These are phyloP conservation scores for Phyllostachys edulis DNA, from an alignment of 176 grass and related monocot species.

Conservation along the genomic window DNA sequence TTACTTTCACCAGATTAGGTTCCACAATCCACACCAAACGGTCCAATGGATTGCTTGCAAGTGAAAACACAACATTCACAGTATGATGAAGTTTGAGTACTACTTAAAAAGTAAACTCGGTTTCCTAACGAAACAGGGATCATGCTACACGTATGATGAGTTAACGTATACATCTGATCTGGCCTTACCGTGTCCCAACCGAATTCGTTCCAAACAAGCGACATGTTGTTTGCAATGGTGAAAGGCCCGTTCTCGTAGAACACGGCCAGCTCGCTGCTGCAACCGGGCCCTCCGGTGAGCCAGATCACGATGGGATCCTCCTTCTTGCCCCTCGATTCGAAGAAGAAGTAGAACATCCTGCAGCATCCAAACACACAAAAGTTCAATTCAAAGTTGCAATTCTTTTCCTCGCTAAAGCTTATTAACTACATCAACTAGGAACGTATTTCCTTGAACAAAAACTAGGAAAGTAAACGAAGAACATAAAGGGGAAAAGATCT, in stretches of 20 bases:
- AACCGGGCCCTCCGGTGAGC: conserved; percentile 93
- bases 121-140: not conserved
- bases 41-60: not conserved
- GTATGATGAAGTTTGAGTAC: not conserved
- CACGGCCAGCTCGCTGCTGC: conserved; percentile 93
- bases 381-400: not conserved
- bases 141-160: not conserved
- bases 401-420: not conserved
- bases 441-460: not conserved
- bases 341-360: conserved; percentile 99
- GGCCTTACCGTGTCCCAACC: conserved; percentile 79
- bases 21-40: not conserved
- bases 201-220: conserved; percentile 79
- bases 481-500: too few species aligned
- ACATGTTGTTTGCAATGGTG: conserved; percentile 68
- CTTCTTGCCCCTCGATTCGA: conserved; percentile 78
- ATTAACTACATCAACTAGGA: not conserved
- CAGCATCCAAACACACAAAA: not conserved
- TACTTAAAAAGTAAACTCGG: not conserved
- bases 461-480: too few species aligned
- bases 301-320: conserved; percentile 90
- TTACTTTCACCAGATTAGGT: not conserved
- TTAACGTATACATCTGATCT: not conserved
- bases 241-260: conserved; percentile 98
- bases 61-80: not conserved